Conservation (phyloP, 2,329 filamentous ascomycete genomes). For the Dothideomycetidae sp. region DNA sequence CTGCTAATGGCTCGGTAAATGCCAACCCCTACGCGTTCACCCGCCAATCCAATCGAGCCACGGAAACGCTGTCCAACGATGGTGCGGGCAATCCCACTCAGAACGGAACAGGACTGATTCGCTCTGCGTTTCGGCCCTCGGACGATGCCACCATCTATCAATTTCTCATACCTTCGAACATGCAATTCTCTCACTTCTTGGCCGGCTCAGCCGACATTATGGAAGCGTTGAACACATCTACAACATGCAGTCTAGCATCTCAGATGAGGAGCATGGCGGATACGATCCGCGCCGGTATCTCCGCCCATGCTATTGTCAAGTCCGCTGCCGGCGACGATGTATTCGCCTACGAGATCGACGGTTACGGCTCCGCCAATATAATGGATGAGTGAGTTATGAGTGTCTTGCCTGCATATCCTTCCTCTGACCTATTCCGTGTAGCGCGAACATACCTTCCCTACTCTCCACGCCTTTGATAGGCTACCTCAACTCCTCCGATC, state of each 20-base stretch:
- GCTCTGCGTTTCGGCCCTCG: constrained; percentile 36
- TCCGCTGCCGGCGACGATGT: constrained; percentile 20
- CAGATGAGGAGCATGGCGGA: constrained; percentile 44
- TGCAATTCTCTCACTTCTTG: constrained; percentile 60
- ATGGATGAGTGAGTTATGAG: constrained; percentile 45
- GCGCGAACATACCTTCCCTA: constrained; percentile 52
- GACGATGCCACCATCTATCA: constrained; percentile 38
- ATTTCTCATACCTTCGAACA: constrained; percentile 39
- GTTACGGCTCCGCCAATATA: constrained; percentile 36
- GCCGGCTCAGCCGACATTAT: constrained; percentile 39
- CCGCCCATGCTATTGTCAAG: constrained; percentile 28
- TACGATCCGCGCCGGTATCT: constrained; percentile 30
- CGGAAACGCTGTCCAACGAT: constrained; percentile 39
- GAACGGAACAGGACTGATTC: constrained; percentile 34
- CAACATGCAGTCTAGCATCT: constrained; percentile 33
- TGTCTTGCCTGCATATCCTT: background rate
- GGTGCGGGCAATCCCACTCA: constrained; percentile 36
- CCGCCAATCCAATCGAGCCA: constrained; percentile 29
- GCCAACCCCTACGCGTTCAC: constrained; percentile 33
- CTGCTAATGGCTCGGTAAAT: constrained; percentile 30
- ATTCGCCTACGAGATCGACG: constrained; percentile 37
- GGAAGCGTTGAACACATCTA: constrained; percentile 33
- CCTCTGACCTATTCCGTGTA: background rate
- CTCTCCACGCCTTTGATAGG: constrained; percentile 51
- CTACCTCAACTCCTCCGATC: constrained; percentile 32